Evolutionary conservation across 2,329 filamentous ascomycete species (phyloP), one percentile per base, ranked within the genome.

Genomic region (Phyllosticta citriasiana): DNA sequence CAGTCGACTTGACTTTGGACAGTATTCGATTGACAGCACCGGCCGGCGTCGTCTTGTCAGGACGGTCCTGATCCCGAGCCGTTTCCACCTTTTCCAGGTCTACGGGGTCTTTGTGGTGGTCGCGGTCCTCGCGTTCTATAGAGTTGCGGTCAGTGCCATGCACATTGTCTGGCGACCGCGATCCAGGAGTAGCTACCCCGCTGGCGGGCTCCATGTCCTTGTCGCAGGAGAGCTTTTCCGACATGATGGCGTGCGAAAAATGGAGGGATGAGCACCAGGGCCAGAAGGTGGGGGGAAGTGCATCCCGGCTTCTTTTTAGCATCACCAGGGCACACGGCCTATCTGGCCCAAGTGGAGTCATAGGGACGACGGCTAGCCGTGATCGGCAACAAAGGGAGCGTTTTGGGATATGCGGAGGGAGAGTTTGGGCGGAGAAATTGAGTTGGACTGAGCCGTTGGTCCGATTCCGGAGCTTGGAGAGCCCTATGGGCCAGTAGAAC

Each of bases 1-100:
- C 63, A 2, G 64, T 63, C 9, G 69, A 71, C 52, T 63, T 64
- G 26, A 62, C 57, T 24, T 59, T 60, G 33, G 62, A 60, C 22
- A 63, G 54, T 4, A 57, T 59, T 14, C 54, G 25, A 12, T 62
- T 62, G 16, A 53, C 60, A 3, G 55, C 19, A 19, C 52, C 51
- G 12, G 60, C 35, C 4, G 55, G 40, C 6, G 40, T 19, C 25
- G 60, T 52, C 33, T 27, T 25, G 30, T 51, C 25, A 25, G 53
- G 52, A n/a, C 47, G 9, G 7, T 57, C 59, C 2, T 61, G 55
- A 47, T 61, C 54, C 16, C 19, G 59, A 19, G 59, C 56, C 7
- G 60, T 62, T 19, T 54, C 54, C 33, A 61, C 55, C n/a, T 50
- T 47, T n/a, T 61, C 54, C 25, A 61, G 35, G 14, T 51, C 54